Conservation (phyloP, 2,329 filamentous ascomycete genomes). For the Stachybotrys chartarum region DNA sequence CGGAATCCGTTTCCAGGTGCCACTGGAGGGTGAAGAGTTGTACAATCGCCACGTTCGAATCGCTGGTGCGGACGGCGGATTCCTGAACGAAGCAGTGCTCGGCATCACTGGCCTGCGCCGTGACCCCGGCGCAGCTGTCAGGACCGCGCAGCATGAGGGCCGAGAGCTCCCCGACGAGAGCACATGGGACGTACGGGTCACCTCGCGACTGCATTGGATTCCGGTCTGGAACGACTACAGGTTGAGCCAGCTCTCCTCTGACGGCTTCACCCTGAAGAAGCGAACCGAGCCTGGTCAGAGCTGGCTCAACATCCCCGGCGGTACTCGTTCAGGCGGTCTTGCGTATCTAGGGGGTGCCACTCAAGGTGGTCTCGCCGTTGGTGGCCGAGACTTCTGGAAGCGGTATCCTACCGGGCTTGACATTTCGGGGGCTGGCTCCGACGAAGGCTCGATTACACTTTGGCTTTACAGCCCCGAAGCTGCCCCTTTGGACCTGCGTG, state of each 20-base stretch:
- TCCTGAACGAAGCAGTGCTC: constrained; percentile 51
- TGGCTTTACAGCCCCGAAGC: constrained; percentile 55
- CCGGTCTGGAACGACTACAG: constrained; percentile 52
- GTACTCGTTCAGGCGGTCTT: constrained; percentile 46
- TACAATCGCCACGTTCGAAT: constrained; percentile 54
- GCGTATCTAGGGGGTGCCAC: constrained; percentile 52
- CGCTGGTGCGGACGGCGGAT: constrained; percentile 45
- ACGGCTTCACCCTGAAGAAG: constrained; percentile 55
- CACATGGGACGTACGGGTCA: constrained; percentile 39
- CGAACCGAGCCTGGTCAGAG: constrained; percentile 48
- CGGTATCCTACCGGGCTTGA: constrained; percentile 53
- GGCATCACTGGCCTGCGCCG: constrained; percentile 51
- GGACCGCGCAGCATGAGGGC: constrained; percentile 43
- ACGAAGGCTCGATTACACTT: constrained; percentile 45
- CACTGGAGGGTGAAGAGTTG: constrained; percentile 41
- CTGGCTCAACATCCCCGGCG: constrained; percentile 52
- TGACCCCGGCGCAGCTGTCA: constrained; percentile 43
- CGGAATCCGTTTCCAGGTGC: constrained; percentile 48
- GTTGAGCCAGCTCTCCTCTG: constrained; percentile 49
- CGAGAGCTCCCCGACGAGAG: constrained; percentile 31
- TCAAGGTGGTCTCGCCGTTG: constrained; percentile 50
- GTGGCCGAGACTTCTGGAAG: constrained; percentile 57
- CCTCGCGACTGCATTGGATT: constrained; percentile 44
- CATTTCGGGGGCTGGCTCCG: constrained; percentile 40
- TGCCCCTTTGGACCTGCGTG: constrained; percentile 46